Percentiles rank a stretch among this genome's conserved stretches.
Evolutionary conservation across 306 rosid species (phyloP).

Genomic region (Acmispon strigosus): DNA sequence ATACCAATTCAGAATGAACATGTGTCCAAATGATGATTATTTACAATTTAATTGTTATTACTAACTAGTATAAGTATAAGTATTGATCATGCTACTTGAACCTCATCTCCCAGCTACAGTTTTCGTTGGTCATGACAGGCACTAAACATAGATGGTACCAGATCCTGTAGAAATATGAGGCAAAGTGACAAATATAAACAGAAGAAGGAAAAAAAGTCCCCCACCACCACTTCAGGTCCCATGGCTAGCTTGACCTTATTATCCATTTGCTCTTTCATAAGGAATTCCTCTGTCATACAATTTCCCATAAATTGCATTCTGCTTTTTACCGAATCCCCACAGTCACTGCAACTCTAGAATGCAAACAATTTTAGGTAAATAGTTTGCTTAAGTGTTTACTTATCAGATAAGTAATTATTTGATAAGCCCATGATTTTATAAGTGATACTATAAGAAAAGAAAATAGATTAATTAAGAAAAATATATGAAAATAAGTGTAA

Average conservation of each 20-base stretch:
- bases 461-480: too few relatives aligned
- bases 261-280: background rate
- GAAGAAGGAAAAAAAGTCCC: background rate
- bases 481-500: too few relatives aligned
- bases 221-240: background rate
- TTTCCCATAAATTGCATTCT: slow-evolving; percentile 2
- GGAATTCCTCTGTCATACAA: background rate
- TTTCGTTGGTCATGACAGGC: slow-evolving; percentile 8
- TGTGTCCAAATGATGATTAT: slow-evolving; percentile 20
- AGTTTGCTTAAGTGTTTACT: too few relatives aligned
- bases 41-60: background rate
- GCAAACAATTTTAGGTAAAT: background rate
- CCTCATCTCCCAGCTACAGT: background rate
- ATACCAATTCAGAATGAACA: background rate
- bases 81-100: too few relatives aligned
- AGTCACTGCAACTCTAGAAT: background rate
- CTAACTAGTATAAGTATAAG: background rate
- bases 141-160: slow-evolving; percentile 8
- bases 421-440: too few relatives aligned
- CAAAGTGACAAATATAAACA: background rate
- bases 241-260: background rate
- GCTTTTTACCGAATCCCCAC: slow-evolving; percentile 3
- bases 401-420: too few relatives aligned
- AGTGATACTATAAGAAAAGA: too few relatives aligned
- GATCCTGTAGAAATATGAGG: background rate